Evolutionary conservation across 148 eudicot species (phyloP).

Genomic region (Diospyros kaki): DNA sequence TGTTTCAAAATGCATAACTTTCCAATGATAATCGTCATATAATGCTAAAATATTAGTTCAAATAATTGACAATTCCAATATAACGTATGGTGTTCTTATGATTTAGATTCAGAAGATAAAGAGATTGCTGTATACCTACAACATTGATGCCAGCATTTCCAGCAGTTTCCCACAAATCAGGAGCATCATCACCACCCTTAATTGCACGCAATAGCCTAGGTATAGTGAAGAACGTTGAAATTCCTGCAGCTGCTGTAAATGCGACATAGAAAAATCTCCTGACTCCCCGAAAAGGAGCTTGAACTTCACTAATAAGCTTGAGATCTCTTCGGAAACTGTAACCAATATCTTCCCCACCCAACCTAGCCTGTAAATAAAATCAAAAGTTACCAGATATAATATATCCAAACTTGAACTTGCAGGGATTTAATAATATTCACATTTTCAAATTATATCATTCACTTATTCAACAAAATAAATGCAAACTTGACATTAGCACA

Average conservation of each 20-base stretch:
- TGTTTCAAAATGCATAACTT: slow-evolving; percentile 21
- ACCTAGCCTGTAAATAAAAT: slow-evolving; percentile 52
- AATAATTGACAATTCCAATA: slow-evolving; percentile 2
- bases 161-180: slow-evolving; percentile 66
- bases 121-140: slow-evolving; percentile 51
- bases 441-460: neutral
- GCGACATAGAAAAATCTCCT: slow-evolving; percentile 91
- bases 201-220: slow-evolving; percentile 76
- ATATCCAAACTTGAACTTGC: neutral
- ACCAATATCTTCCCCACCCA: slow-evolving; percentile 97
- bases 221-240: slow-evolving; percentile 67
- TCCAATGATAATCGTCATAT: neutral
- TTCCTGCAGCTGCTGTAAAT: slow-evolving; percentile 93
- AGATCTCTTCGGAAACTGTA: slow-evolving; percentile 93
- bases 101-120: neutral
- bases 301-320: slow-evolving; percentile 98
- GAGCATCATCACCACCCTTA: slow-evolving; percentile 81
- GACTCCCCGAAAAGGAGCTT: slow-evolving; percentile 98
- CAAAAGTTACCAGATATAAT: neutral
- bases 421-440: neutral
- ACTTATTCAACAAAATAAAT: neutral
- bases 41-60: neutral
- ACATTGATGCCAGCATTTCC: slow-evolving; percentile 76
- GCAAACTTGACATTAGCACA: neutral
- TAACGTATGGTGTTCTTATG: neutral